Percentiles rank a stretch among this genome's conserved stretches.
Evolutionary conservation across 345 rosid genomes (phyloP).

Genomic region (Raphanus sativus): DNA sequence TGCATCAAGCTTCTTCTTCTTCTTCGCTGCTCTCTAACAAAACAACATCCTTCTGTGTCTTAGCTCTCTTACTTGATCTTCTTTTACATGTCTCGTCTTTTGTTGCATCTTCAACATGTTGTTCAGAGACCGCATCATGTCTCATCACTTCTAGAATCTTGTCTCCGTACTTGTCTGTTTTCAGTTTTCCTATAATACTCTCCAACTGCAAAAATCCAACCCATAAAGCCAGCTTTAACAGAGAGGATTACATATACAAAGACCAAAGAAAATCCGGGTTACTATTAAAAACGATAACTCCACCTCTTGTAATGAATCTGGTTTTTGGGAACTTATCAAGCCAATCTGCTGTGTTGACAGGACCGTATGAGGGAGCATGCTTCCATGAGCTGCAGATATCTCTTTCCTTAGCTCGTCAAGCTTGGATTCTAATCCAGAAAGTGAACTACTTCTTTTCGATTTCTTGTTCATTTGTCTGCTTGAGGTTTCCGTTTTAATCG

Average conservation of each 20-base stretch:
- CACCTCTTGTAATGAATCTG: constrained; percentile 63
- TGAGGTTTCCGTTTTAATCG: constrained; percentile 59
- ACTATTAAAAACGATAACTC: constrained; percentile 14
- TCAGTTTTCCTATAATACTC: constrained; percentile 77
- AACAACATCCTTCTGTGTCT: constrained; percentile 47
- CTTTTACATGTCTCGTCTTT: constrained; percentile 41
- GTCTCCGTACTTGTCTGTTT: constrained; percentile 71
- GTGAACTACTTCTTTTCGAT: constrained; percentile 45
- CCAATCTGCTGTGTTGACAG: constrained; percentile 77
- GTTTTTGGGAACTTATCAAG: constrained; percentile 55
- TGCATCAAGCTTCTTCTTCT: neutral
- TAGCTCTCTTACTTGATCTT: constrained; percentile 57
- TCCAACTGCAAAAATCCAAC: constrained; percentile 63
- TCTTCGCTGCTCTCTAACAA: neutral
- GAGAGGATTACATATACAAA: neutral
- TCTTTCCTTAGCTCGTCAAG: constrained; percentile 83
- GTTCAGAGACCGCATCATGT: constrained; percentile 24
- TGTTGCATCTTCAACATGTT: constrained; percentile 27
- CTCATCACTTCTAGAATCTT: constrained; percentile 63
- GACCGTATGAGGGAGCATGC: constrained; percentile 83
- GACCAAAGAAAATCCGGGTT: neutral
- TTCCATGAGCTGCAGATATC: constrained; percentile 62
- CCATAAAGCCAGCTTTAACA: constrained; percentile 8
- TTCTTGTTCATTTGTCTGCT: constrained; percentile 48
- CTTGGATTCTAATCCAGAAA: constrained; percentile 59